A percentile compares a stretch with the other conserved stretches of the same genome.
Conservation (phyloP, 768 basidiomycete species). For the Obba rivulosa region DNA sequence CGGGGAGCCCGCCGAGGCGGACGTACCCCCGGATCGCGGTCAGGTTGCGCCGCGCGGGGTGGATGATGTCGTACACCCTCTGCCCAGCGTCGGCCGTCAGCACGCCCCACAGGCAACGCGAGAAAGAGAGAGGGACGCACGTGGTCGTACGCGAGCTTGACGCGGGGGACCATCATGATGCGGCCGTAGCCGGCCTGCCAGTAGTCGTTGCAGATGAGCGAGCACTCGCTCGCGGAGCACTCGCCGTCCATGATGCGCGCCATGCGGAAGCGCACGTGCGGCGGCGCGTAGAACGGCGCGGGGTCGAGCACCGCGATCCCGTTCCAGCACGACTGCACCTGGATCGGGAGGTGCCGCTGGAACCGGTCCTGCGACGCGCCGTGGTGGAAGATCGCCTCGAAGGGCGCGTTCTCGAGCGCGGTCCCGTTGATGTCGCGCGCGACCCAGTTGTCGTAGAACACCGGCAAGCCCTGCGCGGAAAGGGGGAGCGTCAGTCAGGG, state of each 20-base stretch:
- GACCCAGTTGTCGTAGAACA: constrained; percentile 99
- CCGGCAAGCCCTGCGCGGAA: constrained; percentile 58
- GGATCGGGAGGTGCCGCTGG: constrained; percentile 88
- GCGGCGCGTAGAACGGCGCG: constrained; percentile 88
- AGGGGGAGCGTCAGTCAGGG: background rate
- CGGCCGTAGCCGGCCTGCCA: constrained; percentile 95
- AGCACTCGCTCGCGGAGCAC: constrained; percentile 94
- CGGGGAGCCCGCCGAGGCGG: constrained; percentile 92
- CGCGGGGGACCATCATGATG: constrained; percentile 96
- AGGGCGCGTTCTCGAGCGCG: constrained; percentile 95
- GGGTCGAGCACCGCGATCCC: constrained; percentile 95
- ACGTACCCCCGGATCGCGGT: constrained; percentile 94
- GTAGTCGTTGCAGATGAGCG: constrained; percentile 97
- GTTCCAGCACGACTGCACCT: constrained; percentile 99
- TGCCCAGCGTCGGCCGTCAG: constrained; percentile 24
- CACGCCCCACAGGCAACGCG: background rate
- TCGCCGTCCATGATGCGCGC: constrained; percentile 82
- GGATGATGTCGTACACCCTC: constrained; percentile 94
- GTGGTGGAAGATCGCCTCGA: constrained; percentile 92
- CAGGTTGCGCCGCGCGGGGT: constrained; percentile 84
- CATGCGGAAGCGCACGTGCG: constrained; percentile 95
- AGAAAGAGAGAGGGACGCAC: constrained; percentile 35
- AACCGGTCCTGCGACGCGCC: constrained; percentile 70
- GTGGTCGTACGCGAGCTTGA: constrained; percentile 92
- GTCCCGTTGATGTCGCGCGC: constrained; percentile 98